Percentiles rank a stretch among this genome's conserved stretches.
Conservation (phyloP, 2,329 filamentous ascomycete species). For the Phyllosticta ampelicida region DNA sequence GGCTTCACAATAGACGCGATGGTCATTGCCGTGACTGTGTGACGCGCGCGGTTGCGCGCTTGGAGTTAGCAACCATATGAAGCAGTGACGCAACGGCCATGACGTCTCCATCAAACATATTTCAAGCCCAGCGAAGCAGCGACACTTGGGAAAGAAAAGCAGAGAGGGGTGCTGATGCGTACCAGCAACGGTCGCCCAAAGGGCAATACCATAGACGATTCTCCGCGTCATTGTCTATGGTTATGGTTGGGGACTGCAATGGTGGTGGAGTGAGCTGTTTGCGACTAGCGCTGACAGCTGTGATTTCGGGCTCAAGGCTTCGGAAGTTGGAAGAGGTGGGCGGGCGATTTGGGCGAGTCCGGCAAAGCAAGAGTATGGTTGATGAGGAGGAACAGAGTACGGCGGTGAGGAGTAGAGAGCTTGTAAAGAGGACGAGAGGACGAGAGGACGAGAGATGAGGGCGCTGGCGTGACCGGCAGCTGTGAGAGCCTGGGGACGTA, state of each 20-base stretch:
- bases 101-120: constrained; percentile 12
- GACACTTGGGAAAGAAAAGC: not conserved
- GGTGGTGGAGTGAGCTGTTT: not conserved
- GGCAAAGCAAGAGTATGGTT: not conserved
- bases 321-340: not conserved
- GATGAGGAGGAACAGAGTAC: not conserved
- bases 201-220: constrained; percentile 38
- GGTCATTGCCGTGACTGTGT: constrained; percentile 58
- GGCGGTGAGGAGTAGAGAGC: not conserved
- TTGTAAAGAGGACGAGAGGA: not conserved
- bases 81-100: not conserved
- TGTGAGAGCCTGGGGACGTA: not conserved
- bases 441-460: not conserved
- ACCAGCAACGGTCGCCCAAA: constrained; percentile 37
- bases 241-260: not conserved
- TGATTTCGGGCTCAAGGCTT: not conserved
- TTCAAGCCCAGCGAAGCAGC: not conserved
- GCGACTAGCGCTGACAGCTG: not conserved
- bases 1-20: constrained; percentile 58
- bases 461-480: not conserved
- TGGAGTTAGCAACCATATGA: not conserved
- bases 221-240: constrained; percentile 34
- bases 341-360: not conserved
- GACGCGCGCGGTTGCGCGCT: not conserved
- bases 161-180: constrained; percentile 12